These are phyloP conservation scores for Flaveria ramosissima DNA, from an alignment of 129 eudicot species.

Conservation along the genomic window DNA sequence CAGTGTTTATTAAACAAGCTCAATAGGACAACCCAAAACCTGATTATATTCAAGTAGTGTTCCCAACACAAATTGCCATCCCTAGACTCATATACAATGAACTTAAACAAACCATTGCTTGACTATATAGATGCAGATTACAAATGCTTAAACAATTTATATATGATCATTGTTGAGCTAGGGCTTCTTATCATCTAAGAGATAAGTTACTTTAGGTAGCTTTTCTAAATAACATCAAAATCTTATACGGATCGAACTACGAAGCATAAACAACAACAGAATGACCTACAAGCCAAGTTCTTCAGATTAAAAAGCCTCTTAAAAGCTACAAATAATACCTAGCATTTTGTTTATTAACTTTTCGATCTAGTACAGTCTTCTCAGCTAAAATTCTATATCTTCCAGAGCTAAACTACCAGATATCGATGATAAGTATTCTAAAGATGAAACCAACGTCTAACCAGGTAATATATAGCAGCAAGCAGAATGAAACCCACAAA, in stretches of 20 bases:
- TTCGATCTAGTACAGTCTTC: not conserved
- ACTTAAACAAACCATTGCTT: not conserved
- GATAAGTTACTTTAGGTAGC: not conserved
- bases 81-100: too few species aligned
- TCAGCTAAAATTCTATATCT: not conserved
- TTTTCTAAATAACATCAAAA: slow-evolving; percentile 9
- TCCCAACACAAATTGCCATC: too few species aligned
- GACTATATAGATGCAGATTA: not conserved
- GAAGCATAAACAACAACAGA: not conserved
- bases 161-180: not conserved
- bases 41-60: too few species aligned
- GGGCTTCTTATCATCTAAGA: not conserved
- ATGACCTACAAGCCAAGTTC: slow-evolving; percentile 4
- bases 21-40: not conserved
- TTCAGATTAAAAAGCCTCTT: slow-evolving; percentile 10
- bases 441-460: not conserved
- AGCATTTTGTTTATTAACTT: slow-evolving; percentile 7
- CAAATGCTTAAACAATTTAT: not conserved
- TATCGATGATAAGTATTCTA: too few species aligned
- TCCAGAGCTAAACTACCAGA: not conserved
- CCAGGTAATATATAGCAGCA: not conserved
- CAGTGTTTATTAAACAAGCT: too few species aligned
- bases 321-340: not conserved
- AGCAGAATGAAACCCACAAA: not conserved
- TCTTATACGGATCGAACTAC: not conserved